Base-by-base conservation (phyloP, 768 basidiomycete species). In the Phlebiopsis flavidoalba region DNA sequence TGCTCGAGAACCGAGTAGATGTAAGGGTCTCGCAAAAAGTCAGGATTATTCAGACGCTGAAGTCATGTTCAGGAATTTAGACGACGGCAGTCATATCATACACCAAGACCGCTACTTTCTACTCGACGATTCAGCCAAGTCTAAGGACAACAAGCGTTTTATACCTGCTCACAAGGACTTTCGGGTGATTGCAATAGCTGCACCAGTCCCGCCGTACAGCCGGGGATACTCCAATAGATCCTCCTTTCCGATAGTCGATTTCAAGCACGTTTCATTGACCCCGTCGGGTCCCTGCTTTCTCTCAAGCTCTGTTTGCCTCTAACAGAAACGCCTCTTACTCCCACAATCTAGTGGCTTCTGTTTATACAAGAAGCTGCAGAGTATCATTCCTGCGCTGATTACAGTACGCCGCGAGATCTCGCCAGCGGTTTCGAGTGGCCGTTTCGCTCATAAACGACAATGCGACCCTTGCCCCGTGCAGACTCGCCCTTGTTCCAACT, bases 1-100 rank as follows among this genome's bases (percentile, higher is more conserved):
- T 88, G 5, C 66, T 88, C 47, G 86, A 88, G 72, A 87, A 87
- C 68, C 74, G 86, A n/a, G 86, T n/a, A 88, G 73, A 85, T 88
- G 84, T 84, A 65, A 50, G 74, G n/a, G 1, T 15, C 24, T 24
- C 48, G 10, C 35, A 1, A 33, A 46, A 3, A 11, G 26, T 17
- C 31, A 17, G 6, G n/a, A 19, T 51, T 45, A 17, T 50, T 31
- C 8, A 55, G 10, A 22, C 22, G 26, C 26, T 24, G 22, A 21
- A 7, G 10, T 53, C 48, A 10, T 35, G 31, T 53, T 15, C 60
- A 86, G 84, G 79, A 87, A 88, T 62, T 71, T 88, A 31, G 86
- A 87, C 63, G 86, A 88, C 60, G 86, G 86, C 36, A 85, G 85
- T 1, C 85, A 87, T 64, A 86, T 88, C 48, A 79, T 88, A 21